Evolutionary conservation across 495 filamentous ascomycete species (phyloP), one percentile per base, ranked within the genome.

Genomic region (Hypomontagnella submonticulosa): DNA sequence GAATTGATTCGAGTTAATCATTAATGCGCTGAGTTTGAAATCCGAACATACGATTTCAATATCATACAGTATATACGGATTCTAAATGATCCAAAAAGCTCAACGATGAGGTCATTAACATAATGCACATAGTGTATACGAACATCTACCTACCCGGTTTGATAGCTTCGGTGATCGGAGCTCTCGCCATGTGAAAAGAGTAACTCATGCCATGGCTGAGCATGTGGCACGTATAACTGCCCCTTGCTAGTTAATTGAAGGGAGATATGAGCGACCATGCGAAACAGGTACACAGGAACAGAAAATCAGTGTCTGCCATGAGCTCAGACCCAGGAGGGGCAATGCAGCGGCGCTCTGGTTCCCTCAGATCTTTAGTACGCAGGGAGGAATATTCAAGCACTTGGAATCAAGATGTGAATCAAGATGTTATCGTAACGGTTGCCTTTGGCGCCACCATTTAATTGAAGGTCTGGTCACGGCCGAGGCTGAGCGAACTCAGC

Each of bases 171-270:
- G 6, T 27, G 23, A 27, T 27, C 23, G 6, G 23, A 27, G 23
- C 23, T 15, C 23, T 51, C 32, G 15, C 15, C 5, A 37, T 37
- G 16, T 9, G 32, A 0, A 30, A 36, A 50, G n/a, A 19, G 20
- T 23, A 12, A 3, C 19, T 51, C 15, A 19, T 19, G 34, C 8
- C 8, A 43, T 37, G 49, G 42, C 46, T 43, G 47, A 49, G 41
- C 42, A 61, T 52, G 48, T 57, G 58, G 49, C 42, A 38, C 38
- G 42, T 61, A 47, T 18, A 40, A 46, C 13, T 42, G 13, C 42
- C 61, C 61, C 66, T 60, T 50, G 44, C 43, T 32, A 48, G 51
- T 69, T 69, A 61, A 43, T 59, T 7, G 61, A 65, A 48, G 50
- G 46, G 49, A 63, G 40, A 36, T 43, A 33, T 55, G 54, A 37